These are phyloP conservation scores for Lunasporangiospora selenospora DNA, from an alignment of 192 early-diverging fungal genomes.

Conservation along the genomic window DNA sequence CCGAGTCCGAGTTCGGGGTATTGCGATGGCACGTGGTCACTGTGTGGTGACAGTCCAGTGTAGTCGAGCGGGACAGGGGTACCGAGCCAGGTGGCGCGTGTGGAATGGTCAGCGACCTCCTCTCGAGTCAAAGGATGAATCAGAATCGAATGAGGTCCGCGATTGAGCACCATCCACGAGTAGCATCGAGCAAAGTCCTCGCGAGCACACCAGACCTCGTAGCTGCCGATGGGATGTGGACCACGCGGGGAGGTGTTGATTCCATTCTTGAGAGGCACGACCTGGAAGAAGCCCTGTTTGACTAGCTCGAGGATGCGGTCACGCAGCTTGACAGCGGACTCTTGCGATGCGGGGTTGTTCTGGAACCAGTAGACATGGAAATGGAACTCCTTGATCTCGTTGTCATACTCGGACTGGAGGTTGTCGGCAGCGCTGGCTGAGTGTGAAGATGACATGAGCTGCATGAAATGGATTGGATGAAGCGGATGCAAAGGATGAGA, in stretches of 20 bases:
- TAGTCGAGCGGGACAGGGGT: slow-evolving; percentile 57
- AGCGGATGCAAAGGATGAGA: too few relatives aligned
- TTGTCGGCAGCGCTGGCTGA: not conserved
- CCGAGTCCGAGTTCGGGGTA: slow-evolving; percentile 71
- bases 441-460: slow-evolving; percentile 25
- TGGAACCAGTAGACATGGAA: slow-evolving; percentile 74
- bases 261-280: slow-evolving; percentile 51
- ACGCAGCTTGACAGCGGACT: slow-evolving; percentile 42
- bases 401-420: slow-evolving; percentile 51
- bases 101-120: slow-evolving; percentile 61
- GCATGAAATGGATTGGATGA: too few relatives aligned
- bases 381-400: slow-evolving; percentile 71
- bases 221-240: slow-evolving; percentile 67
- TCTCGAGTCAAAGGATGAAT: slow-evolving; percentile 67
- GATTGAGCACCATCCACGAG: slow-evolving; percentile 59
- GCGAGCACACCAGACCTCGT: slow-evolving; percentile 70
- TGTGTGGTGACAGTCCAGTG: slow-evolving; percentile 15
- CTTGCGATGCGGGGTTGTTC: slow-evolving; percentile 48
- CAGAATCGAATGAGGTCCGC: slow-evolving; percentile 56
- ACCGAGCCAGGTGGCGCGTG: slow-evolving; percentile 66
- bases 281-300: slow-evolving; percentile 58
- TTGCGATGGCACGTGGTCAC: slow-evolving; percentile 58
- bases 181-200: slow-evolving; percentile 66
- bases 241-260: slow-evolving; percentile 56
- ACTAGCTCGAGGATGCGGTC: slow-evolving; percentile 52